Base-by-base conservation (phyloP, 768 basidiomycete genomes). In the Trametes punicea region DNA sequence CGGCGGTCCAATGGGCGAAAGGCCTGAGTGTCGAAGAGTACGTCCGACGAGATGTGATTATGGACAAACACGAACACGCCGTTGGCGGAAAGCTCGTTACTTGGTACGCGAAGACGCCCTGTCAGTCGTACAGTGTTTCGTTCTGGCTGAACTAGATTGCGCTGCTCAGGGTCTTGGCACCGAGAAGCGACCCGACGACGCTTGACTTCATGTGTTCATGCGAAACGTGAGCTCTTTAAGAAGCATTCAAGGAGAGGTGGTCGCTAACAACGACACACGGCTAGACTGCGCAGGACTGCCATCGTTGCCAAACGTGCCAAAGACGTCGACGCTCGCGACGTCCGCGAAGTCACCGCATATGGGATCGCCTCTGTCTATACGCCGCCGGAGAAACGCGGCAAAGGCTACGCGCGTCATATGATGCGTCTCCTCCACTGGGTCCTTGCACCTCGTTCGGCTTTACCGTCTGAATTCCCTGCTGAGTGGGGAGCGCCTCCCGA, bases 371-470 rank as follows among this genome's bases (percentile, higher is more conserved):
- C 75, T 3, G 82, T 86, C 8, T 87, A 76, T 65, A 84, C 83
- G 5, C 79, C 80, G 15, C 65, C 73, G 0, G 52, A 62, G 27
- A 73, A 82, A 18, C 76, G 82, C 50, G 70, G 75, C 10, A 77
- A 77, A 49, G 84, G 85, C 18, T 86, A 84, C 57, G 83, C 79
- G 9, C 64, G 67, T 10, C 81, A 83, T 57, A 83, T 85, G 83
- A 83, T 86, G 83, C 72, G 77, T 13, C 74, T 87, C 21, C 52
- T 87, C 31, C 84, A 87, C 62, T 80, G 77, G 76, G 75, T 81
- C 11, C 67, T 80, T 33, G 78, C 77, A 5, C 70, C 73, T 11
- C 57, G 56, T 26, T 61, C 52, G 1, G 38, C 54, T 62, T 57
- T 64, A 18, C 73, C 72, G 60, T 71, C 63, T 8, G 46, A 49